A percentile compares a stretch with the other conserved stretches of the same genome.
phyloP scores from a whole-genome alignment of 495 filamentous ascomycete species.

The Aspergillus carlsbadensis region DNA sequence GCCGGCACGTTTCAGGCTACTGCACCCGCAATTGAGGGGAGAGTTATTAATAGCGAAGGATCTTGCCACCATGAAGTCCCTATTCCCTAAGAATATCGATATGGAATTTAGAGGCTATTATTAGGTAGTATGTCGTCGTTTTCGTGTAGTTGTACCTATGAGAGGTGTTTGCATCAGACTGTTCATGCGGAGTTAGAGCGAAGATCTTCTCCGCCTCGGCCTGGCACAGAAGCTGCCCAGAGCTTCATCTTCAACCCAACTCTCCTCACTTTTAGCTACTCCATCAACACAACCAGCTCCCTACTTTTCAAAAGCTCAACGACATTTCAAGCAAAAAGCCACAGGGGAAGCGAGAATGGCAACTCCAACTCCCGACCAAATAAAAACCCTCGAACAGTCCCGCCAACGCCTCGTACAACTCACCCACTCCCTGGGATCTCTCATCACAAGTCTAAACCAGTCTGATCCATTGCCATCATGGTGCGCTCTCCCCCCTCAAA shows the following conservation, averaged over 20 bases:
- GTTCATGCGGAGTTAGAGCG: no score
- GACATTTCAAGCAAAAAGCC: no score
- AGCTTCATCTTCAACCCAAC: background rate
- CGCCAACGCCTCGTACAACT: slow-evolving; percentile 71
- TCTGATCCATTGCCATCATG: slow-evolving; percentile 60
- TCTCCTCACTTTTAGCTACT: background rate
- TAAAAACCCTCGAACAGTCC: slow-evolving; percentile 71
- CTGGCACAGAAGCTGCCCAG: background rate
- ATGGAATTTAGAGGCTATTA: no score
- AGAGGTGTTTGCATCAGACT: no score
- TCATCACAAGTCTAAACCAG: slow-evolving; percentile 53
- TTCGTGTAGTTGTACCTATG: no score
- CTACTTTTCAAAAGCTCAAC: background rate
- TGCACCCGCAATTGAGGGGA: background rate
- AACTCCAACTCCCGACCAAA: slow-evolving; percentile 52
- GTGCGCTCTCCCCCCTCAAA: slow-evolving; percentile 32
- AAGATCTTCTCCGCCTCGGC: no score
- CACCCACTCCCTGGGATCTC: slow-evolving; percentile 61
- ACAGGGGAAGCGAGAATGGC: slow-evolving; percentile 26
- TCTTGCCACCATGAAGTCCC: no score
- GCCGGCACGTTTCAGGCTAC: slow-evolving; percentile 5
- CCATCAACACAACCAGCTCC: background rate
- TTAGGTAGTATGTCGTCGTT: no score
- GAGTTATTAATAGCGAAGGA: no score
- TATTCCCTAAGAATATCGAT: no score